Percentiles rank a stretch among this genome's conserved stretches.
Conservation (phyloP, 2,329 filamentous ascomycete species). For the Hypoxylon sp. region DNA sequence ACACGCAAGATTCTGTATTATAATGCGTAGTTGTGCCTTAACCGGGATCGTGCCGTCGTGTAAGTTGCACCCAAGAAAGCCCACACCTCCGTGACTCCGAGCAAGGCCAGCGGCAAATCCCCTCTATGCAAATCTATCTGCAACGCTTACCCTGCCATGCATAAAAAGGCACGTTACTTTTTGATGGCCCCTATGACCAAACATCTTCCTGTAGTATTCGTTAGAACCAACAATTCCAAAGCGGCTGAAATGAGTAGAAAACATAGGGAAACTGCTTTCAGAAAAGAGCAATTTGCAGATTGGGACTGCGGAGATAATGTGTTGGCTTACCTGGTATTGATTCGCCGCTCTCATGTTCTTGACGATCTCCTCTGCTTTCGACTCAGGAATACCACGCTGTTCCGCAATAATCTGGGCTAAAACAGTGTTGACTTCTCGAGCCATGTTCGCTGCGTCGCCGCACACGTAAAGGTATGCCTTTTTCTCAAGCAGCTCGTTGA, state of each 20-base stretch:
- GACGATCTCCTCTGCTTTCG: slow-evolving; percentile 94
- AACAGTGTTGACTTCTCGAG: slow-evolving; percentile 89
- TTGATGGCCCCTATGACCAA: slow-evolving; percentile 67
- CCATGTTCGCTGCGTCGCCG: slow-evolving; percentile 97
- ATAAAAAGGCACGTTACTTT: slow-evolving; percentile 39
- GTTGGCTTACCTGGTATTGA: slow-evolving; percentile 84
- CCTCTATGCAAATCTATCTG: slow-evolving; percentile 47
- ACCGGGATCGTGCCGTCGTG: slow-evolving; percentile 33
- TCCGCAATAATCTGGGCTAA: slow-evolving; percentile 88
- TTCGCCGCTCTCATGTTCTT: slow-evolving; percentile 96
- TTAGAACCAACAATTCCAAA: slow-evolving; percentile 48
- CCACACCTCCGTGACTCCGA: slow-evolving; percentile 44
- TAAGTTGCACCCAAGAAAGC: slow-evolving; percentile 28
- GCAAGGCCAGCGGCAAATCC: slow-evolving; percentile 38
- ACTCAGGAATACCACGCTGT: slow-evolving; percentile 82
- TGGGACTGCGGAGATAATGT: not conserved
- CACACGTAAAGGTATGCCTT: slow-evolving; percentile 98
- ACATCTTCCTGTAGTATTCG: slow-evolving; percentile 71
- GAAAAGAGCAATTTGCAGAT: slow-evolving; percentile 9
- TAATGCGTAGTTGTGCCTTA: slow-evolving; percentile 38
- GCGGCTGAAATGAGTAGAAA: not conserved
- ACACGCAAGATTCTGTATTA: slow-evolving; percentile 33
- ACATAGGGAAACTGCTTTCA: slow-evolving; percentile 6
- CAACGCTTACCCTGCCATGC: slow-evolving; percentile 43
- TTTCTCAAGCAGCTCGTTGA: slow-evolving; percentile 87